phyloP scores from a whole-genome alignment of 2,329 filamentous ascomycete genomes.

The Ophiocordyceps sinensis region DNA sequence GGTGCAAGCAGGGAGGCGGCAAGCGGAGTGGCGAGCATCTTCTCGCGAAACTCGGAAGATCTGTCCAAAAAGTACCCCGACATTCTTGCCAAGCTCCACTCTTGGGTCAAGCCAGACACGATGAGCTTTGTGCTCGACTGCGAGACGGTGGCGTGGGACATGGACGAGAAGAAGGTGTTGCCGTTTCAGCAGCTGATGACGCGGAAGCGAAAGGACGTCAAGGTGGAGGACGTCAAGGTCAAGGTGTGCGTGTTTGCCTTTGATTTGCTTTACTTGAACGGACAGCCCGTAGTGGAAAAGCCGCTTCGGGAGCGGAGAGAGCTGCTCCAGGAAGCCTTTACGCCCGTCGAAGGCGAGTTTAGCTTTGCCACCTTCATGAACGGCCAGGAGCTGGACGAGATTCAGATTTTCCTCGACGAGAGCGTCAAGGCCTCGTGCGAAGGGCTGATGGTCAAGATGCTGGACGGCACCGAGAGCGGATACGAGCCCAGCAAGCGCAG shows the following conservation, averaged over 20 bases:
- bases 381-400: constrained; percentile 81
- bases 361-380: constrained; percentile 77
- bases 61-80: constrained; percentile 96
- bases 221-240: constrained; percentile 86
- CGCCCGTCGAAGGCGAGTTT: constrained; percentile 76
- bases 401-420: constrained; percentile 83
- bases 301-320: constrained; percentile 71
- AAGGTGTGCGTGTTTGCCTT: constrained; percentile 97
- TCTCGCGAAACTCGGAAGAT: constrained; percentile 95
- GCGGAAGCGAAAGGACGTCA: constrained; percentile 92
- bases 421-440: constrained; percentile 93
- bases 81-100: constrained; percentile 72
- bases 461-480: constrained; percentile 80
- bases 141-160: constrained; percentile 94
- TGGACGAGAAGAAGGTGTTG: constrained; percentile 85
- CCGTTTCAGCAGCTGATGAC: constrained; percentile 99
- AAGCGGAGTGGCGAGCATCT: constrained; percentile 76
- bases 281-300: constrained; percentile 77
- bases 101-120: constrained; percentile 81
- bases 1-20: constrained; percentile 50
- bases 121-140: constrained; percentile 97
- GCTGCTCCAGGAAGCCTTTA: constrained; percentile 59
- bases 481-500: constrained; percentile 95
- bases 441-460: constrained; percentile 98
- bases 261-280: constrained; percentile 86